Percentiles rank a stretch among this genome's conserved stretches.
These are phyloP conservation scores for Pistacia vera DNA, from an alignment of 345 rosid genomes.

Conservation along the genomic window DNA sequence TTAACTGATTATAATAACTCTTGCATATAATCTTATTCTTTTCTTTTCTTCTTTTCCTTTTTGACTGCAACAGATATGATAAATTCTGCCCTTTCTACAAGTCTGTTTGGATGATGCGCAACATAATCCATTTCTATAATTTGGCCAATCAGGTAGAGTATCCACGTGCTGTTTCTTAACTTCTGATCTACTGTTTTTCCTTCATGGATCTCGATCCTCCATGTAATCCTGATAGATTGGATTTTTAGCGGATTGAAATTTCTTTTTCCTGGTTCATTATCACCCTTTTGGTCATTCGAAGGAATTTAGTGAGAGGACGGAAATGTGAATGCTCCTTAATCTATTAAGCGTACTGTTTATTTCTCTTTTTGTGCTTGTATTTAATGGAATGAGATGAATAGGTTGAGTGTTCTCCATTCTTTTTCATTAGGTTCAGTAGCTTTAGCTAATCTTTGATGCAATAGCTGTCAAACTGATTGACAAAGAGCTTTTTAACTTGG, in stretches of 20 bases:
- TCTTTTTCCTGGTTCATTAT: not conserved
- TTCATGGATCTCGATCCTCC: not conserved
- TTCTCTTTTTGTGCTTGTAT: not conserved
- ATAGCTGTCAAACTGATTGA: not conserved
- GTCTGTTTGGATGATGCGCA: slow-evolving; percentile 99
- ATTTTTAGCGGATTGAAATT: not conserved
- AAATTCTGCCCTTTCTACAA: slow-evolving; percentile 99
- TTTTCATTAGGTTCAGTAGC: not conserved
- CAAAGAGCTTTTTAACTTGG: not conserved
- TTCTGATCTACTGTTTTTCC: not conserved
- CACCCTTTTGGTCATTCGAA: not conserved
- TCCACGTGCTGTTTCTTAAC: not conserved
- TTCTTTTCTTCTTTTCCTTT: not conserved
- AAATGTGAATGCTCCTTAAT: not conserved
- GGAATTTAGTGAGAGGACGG: not conserved
- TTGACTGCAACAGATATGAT: slow-evolving; percentile 66
- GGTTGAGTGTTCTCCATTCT: not conserved
- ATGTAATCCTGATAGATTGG: not conserved
- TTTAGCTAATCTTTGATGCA: not conserved
- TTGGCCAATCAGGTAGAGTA: slow-evolving; percentile 90
- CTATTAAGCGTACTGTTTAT: not conserved
- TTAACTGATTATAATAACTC: not conserved
- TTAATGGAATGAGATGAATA: not conserved
- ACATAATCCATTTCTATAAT: slow-evolving; percentile 91
- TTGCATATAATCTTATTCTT: not conserved